These are phyloP conservation scores for Ophiostoma himal-ulmi DNA, from an alignment of 2,329 filamentous ascomycete species.

Conservation along the genomic window DNA sequence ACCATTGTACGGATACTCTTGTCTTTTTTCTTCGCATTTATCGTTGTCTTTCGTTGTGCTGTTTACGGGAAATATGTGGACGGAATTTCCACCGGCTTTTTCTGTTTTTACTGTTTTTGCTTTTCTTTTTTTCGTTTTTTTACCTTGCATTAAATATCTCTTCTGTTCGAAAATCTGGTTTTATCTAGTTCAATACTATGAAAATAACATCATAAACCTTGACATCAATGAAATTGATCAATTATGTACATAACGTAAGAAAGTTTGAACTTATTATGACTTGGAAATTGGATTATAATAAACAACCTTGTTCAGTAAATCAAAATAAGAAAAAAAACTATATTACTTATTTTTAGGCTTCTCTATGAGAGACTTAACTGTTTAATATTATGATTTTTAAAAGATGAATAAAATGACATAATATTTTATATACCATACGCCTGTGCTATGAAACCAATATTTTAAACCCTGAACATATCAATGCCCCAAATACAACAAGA, in stretches of 20 bases:
- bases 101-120: neutral
- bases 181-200: neutral
- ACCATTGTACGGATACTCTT: neutral
- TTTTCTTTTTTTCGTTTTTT: neutral
- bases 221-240: no score
- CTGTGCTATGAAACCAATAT: conserved; percentile 15
- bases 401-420: neutral
- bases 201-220: neutral
- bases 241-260: no score
- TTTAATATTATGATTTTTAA: neutral
- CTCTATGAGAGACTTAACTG: no score
- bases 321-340: no score
- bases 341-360: no score
- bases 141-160: neutral
- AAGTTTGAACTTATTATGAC: no score
- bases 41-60: conserved; percentile 2
- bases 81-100: neutral
- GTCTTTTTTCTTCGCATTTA: neutral
- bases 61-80: neutral
- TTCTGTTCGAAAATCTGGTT: no score
- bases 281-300: no score
- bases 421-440: conserved; percentile 9
- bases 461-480: conserved; percentile 15
- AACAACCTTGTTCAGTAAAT: no score
- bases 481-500: conserved; percentile 13